Evolutionary conservation across 2,329 filamentous ascomycete genomes (phyloP), one percentile per base, ranked within the genome.

Genomic region (Penicillium rolfsii): DNA sequence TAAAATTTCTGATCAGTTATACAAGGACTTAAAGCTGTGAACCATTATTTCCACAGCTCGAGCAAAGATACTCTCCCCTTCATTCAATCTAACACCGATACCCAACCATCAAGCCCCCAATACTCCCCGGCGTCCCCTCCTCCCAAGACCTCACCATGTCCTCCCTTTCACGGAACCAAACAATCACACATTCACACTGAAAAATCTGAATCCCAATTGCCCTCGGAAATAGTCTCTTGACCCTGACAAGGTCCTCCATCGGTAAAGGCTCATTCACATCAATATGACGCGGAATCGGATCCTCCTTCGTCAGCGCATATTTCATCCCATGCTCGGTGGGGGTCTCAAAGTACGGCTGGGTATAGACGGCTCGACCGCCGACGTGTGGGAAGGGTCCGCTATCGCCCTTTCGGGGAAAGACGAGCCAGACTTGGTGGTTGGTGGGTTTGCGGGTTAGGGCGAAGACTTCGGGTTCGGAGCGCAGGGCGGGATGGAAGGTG

Each of bases 111-210:
- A 50, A 16, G 14, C 45, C 45, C 5, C 55, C 55, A 50, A 57
- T 30, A 19, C 33, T 38, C 9, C 9, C 16, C 26, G 55, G 55
- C 14, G 55, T 57, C 28, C 55, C 55, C n/a, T 35, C 24, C 14
- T 40, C 45, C 55, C 55, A 57, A n/a, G 55, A 24, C 3, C 24
- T 16, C 22, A 57, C 14, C 55, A 57, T 57, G 33, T 49, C 55
- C n/a, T 49, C 45, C 46, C 45, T 49, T 5, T 9, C 35, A 4
- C 26, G 16, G 11, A 57, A 57, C 11, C 28, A 40, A 9, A 57
- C 55, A 33, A 57, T 50, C 22, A 33, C 45, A 50, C 45, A 57
- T 26, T 57, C 55, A n/a, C 55, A 50, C 24, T 49, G 19, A 35
- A 49, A 48, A 9, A 57, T 7, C 28, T 46, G 35, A 50, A 57